Conservation (phyloP, 2,329 filamentous ascomycete genomes). For the Exophiala lecanii-corni region DNA sequence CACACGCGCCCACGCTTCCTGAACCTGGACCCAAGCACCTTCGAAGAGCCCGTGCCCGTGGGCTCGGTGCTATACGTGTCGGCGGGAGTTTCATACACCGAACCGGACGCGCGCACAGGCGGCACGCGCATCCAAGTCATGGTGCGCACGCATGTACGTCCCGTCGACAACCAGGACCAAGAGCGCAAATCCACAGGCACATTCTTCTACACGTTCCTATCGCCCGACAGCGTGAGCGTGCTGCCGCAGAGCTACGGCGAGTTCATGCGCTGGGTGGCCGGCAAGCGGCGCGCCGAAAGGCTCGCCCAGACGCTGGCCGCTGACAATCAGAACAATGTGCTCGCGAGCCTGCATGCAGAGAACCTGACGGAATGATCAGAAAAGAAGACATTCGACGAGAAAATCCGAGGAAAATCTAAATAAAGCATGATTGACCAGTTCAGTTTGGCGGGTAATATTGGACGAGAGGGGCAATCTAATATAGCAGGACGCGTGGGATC, state of each 20-base stretch:
- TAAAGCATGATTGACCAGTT: neutral
- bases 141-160: constrained; percentile 66
- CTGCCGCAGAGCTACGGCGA: constrained; percentile 61
- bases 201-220: constrained; percentile 71
- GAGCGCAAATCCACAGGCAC: constrained; percentile 62
- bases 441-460: too few species aligned
- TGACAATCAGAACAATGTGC: constrained; percentile 16
- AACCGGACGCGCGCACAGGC: constrained; percentile 47
- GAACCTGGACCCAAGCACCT: constrained; percentile 67
- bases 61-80: constrained; percentile 71
- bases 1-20: constrained; percentile 67
- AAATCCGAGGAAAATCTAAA: neutral
- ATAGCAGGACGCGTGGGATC: too few species aligned
- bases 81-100: constrained; percentile 67
- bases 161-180: constrained; percentile 62
- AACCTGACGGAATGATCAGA: constrained; percentile 21
- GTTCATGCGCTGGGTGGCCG: constrained; percentile 63
- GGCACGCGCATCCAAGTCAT: constrained; percentile 64
- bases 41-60: constrained; percentile 70
- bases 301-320: constrained; percentile 41
- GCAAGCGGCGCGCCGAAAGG: constrained; percentile 51
- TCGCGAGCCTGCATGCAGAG: constrained; percentile 14
- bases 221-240: constrained; percentile 60
- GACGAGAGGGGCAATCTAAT: neutral
- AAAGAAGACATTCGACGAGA: too few species aligned